Evolutionary conservation across 345 rosid genomes (phyloP).

Genomic region (Citrus sinensis): DNA sequence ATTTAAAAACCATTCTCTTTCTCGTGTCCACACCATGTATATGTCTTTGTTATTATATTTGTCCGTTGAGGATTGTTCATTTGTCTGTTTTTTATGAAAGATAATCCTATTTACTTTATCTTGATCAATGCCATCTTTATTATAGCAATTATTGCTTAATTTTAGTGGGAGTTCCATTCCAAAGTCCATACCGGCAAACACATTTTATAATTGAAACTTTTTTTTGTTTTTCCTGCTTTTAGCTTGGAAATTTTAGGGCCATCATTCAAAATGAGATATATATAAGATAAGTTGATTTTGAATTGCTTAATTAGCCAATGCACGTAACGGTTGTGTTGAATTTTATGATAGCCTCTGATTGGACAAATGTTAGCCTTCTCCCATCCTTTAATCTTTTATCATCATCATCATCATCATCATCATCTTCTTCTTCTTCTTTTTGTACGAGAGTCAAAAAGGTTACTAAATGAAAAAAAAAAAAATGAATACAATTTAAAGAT

Average conservation of each 20-base stretch:
- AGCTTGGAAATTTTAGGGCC: background rate
- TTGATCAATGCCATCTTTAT: background rate
- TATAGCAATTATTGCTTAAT: background rate
- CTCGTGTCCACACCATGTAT: background rate
- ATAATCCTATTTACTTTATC: background rate
- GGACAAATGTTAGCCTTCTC: background rate
- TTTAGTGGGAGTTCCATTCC: background rate
- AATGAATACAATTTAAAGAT: no score
- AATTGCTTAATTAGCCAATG: background rate
- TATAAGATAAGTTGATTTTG: background rate
- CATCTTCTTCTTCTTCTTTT: no score
- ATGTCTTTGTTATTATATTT: background rate
- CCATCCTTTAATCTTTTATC: no score
- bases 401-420: no score
- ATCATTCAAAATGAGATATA: background rate
- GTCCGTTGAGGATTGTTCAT: background rate
- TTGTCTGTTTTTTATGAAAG: background rate
- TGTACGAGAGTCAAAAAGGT: no score
- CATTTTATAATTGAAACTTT: background rate
- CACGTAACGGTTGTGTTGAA: slow-evolving; percentile 2
- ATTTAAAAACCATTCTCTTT: background rate
- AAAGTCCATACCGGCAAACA: background rate
- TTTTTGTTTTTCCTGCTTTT: background rate
- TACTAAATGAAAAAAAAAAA: no score
- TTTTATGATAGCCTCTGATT: background rate